Conservation (phyloP, 2,329 filamentous ascomycete species). For the Clarireedia monteithiana region DNA sequence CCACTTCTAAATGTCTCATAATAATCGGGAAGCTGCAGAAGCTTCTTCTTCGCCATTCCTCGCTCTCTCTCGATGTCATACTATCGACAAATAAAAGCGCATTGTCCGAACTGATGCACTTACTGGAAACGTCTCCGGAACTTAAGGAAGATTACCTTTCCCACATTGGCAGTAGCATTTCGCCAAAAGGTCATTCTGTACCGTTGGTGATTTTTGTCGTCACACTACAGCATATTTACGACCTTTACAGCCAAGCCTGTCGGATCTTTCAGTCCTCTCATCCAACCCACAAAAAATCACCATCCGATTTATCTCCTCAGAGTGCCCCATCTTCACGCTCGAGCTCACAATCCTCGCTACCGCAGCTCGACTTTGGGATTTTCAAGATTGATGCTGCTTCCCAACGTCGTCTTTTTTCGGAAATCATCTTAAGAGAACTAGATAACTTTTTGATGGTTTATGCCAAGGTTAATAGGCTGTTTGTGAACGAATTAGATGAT, state of each 20-base stretch:
- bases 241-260: conserved; percentile 3
- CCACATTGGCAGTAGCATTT: background rate
- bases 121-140: background rate
- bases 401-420: background rate
- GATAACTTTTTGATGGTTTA: background rate
- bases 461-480: background rate
- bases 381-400: background rate
- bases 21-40: conserved; percentile 3
- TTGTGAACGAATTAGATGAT: background rate
- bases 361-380: background rate
- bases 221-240: background rate
- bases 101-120: background rate
- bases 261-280: background rate
- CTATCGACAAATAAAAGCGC: conserved; percentile 2
- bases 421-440: background rate
- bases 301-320: background rate
- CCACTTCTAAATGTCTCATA: background rate
- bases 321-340: background rate
- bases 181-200: background rate
- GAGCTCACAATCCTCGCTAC: background rate
- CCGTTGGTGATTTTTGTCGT: background rate
- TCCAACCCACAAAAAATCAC: background rate
- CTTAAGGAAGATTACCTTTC: background rate
- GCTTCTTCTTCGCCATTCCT: background rate
- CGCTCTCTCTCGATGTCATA: conserved; percentile 1